Base-by-base conservation (phyloP, 495 filamentous ascomycete species). In the Penicillium soppii region DNA sequence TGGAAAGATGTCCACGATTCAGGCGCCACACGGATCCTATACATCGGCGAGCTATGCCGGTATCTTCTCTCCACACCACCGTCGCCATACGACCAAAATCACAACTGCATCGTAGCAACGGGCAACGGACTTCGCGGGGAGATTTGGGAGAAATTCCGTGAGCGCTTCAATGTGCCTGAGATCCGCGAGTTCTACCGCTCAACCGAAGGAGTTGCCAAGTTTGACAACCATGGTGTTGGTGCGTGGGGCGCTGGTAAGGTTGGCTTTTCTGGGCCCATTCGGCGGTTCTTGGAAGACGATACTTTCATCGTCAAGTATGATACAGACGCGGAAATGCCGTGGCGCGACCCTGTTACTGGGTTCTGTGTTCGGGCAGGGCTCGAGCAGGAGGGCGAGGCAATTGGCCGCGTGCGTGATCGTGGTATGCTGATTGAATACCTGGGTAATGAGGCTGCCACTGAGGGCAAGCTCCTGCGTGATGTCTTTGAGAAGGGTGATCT, bases 51-150 rank as follows among this genome's bases (percentile, higher is more conserved):
- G 65, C 87, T 90, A 1, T 95, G 89, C 54, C 82, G 94, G 1
- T 98, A 98, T 60, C 83, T 98, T 1, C 82, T 97, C 32, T 70
- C 88, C 0, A 84, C 88, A 0, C 84, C 89, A 0, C 80, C 89
- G 0, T 82, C 84, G 27, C 82, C 83, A 22, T 82, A 89, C 35
- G 94, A 97, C 70, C 75, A 71, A 20, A 75, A 85, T 47, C 86
- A 97, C 69, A 79, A 73, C 0, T 83, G 96, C 16, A 84, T 86
- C 15, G 58, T 88, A 3, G 94, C 92, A 1, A 82, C 86, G 33
- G 94, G 94, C 1, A 98, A 97, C 58, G 94, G 94, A 10, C 68
- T 98, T 3, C 83, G 94, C 1, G 90, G 88, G 1, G 94, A 98
- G 55, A 86, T 97, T 26, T 98, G 94, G 94, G 80, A 89, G 8